Evolutionary conservation across 2,329 filamentous ascomycete genomes (phyloP).

Genomic region (Colletotrichum horii): DNA sequence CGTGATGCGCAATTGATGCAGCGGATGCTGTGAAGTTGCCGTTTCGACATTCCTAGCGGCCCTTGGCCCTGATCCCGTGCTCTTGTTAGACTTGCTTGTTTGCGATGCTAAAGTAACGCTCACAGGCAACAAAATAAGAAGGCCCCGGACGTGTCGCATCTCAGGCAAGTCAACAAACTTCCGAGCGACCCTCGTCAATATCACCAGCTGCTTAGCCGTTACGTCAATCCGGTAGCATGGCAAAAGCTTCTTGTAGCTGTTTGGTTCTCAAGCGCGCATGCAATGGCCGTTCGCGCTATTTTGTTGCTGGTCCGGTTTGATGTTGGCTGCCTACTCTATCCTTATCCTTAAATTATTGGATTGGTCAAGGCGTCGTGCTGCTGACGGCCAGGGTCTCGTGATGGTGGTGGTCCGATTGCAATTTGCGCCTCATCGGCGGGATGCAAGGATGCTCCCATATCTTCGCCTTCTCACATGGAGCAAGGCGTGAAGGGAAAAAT

Average conservation of each 20-base stretch:
- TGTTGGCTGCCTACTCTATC: neutral
- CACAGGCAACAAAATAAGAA: neutral
- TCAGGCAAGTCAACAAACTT: neutral
- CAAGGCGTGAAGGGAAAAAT: neutral
- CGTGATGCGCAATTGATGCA: neutral
- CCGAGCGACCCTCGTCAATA: neutral
- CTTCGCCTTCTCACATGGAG: neutral
- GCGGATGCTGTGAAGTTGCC: neutral
- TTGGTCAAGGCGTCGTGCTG: neutral
- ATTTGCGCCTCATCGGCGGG: neutral
- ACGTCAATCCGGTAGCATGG: neutral
- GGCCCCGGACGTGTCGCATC: neutral
- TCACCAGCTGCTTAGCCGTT: neutral
- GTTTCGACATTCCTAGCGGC: neutral
- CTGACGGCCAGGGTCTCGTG: neutral
- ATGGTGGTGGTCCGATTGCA: constrained; percentile 1
- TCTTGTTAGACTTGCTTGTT: neutral
- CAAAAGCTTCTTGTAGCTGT: neutral
- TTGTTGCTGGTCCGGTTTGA: constrained; percentile 1
- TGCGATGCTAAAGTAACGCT: neutral
- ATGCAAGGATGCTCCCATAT: constrained; percentile 2
- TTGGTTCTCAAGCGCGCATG: neutral
- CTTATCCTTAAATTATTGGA: neutral
- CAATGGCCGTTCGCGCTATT: neutral
- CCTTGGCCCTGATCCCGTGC: neutral